A percentile compares a stretch with the other conserved stretches of the same genome.
Conservation (phyloP, 257 asterid species). For the Cordia subcordata region DNA sequence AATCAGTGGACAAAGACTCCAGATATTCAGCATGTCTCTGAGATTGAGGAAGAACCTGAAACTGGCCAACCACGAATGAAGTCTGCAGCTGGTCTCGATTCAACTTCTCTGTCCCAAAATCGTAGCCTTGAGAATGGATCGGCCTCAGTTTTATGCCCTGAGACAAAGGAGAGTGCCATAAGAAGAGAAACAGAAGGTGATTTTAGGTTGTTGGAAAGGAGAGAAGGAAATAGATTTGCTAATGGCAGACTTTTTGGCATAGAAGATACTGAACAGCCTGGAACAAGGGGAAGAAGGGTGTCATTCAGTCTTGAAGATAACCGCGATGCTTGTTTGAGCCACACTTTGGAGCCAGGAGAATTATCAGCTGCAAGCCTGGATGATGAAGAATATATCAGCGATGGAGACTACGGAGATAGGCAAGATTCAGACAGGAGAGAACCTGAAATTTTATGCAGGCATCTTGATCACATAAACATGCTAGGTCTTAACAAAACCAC, state of each 20-base stretch:
- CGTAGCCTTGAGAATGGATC: constrained; percentile 40
- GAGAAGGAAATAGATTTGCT: constrained; percentile 68
- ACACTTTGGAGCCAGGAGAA: constrained; percentile 58
- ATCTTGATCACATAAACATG: constrained; percentile 84
- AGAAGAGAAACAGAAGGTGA: constrained; percentile 98
- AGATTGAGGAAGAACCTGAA: constrained; percentile 70
- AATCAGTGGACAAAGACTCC: constrained; percentile 26
- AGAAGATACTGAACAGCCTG: constrained; percentile 79
- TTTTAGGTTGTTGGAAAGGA: constrained; percentile 81
- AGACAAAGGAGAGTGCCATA: constrained; percentile 83
- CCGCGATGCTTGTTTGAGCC: constrained; percentile 38
- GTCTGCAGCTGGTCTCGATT: constrained; percentile 13
- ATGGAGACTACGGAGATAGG: constrained; percentile 63
- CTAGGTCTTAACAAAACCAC: constrained; percentile 94
- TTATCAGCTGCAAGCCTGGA: constrained; percentile 51
- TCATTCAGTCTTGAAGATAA: constrained; percentile 79
- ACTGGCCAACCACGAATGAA: constrained; percentile 24
- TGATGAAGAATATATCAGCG: constrained; percentile 72
- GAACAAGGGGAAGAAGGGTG: constrained; percentile 77
- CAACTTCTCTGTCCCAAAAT: constrained; percentile 22
- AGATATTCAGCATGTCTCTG: constrained; percentile 29
- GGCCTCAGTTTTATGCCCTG: constrained; percentile 39
- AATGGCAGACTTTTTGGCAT: constrained; percentile 84
- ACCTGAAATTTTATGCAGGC: constrained; percentile 77
- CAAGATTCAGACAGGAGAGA: constrained; percentile 83